Evolutionary conservation across 176 grass and related monocot genomes (phyloP).

Genomic region (Hordeum marinum): DNA sequence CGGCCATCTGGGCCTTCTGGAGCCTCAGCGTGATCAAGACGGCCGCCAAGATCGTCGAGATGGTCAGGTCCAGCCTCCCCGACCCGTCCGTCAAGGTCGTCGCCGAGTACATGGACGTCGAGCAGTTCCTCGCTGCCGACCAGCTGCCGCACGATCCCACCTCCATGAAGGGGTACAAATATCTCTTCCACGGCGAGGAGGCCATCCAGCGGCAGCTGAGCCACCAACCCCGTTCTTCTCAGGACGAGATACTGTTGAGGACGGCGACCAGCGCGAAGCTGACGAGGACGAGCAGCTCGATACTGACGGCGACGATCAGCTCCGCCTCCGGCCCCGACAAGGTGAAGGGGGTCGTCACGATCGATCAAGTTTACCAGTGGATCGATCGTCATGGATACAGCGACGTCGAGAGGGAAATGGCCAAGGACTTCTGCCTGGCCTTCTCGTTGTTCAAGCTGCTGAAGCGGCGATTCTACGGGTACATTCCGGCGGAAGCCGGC

Average conservation of each 20-base stretch:
- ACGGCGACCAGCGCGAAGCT: too few species aligned
- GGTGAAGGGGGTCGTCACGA: slow-evolving; percentile 17
- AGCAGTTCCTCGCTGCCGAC: background rate
- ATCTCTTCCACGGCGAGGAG: slow-evolving; percentile 57
- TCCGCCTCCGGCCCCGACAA: background rate
- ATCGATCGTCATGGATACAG: slow-evolving; percentile 20
- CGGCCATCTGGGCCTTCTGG: too few species aligned
- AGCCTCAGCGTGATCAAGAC: too few species aligned
- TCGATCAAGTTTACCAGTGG: slow-evolving; percentile 38
- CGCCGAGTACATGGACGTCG: slow-evolving; percentile 50
- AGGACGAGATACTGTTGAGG: background rate
- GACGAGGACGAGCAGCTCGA: too few species aligned
- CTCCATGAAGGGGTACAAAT: slow-evolving; percentile 39
- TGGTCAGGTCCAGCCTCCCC: too few species aligned
- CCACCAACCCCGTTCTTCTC: too few species aligned
- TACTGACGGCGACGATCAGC: background rate
- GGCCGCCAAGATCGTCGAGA: too few species aligned
- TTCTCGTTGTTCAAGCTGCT: slow-evolving; percentile 50
- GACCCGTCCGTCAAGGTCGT: too few species aligned
- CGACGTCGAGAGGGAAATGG: slow-evolving; percentile 39
- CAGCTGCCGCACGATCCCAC: background rate
- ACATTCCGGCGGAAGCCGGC: slow-evolving; percentile 29
- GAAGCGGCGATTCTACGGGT: slow-evolving; percentile 42
- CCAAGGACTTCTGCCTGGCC: slow-evolving; percentile 44
- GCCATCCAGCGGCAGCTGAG: background rate